Percentiles rank a stretch among this genome's conserved stretches.
Evolutionary conservation across 2,329 filamentous ascomycete species (phyloP).

Genomic region (Parastagonospora avenae): DNA sequence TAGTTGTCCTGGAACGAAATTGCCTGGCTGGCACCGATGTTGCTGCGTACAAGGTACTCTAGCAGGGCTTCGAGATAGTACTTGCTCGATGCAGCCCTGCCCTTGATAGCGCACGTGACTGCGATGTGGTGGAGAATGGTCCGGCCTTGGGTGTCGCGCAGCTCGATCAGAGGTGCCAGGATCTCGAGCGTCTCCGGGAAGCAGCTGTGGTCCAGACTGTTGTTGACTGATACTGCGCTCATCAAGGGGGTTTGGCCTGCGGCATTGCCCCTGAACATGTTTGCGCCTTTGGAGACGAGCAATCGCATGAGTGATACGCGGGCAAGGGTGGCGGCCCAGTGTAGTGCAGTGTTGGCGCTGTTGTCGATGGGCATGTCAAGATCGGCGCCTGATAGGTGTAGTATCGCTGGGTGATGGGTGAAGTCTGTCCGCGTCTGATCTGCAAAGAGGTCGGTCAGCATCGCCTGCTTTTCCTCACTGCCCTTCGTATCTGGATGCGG

Average conservation of each 20-base stretch:
- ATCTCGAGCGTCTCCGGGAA: conserved; percentile 92
- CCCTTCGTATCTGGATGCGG: conserved; percentile 64
- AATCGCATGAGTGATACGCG: conserved; percentile 81
- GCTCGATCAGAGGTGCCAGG: conserved; percentile 85
- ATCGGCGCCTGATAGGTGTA: conserved; percentile 76
- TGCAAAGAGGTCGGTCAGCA: conserved; percentile 73
- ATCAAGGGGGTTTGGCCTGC: conserved; percentile 92
- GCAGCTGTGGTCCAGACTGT: conserved; percentile 87
- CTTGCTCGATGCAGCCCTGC: conserved; percentile 85
- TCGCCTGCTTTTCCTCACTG: conserved; percentile 77
- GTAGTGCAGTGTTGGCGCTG: conserved; percentile 85
- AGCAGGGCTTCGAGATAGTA: conserved; percentile 95
- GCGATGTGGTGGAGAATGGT: conserved; percentile 97
- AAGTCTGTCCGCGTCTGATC: conserved; percentile 69
- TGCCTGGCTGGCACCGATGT: conserved; percentile 40
- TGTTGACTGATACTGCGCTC: conserved; percentile 89
- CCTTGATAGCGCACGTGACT: conserved; percentile 93
- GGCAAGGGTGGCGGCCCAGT: conserved; percentile 94
- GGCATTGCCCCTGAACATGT: conserved; percentile 84
- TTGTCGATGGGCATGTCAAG: conserved; percentile 92
- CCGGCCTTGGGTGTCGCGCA: conserved; percentile 84
- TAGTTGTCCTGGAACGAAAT: conserved; percentile 54
- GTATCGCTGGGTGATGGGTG: conserved; percentile 76
- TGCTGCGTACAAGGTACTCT: conserved; percentile 89
- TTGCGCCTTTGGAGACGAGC: conserved; percentile 82